A percentile compares a stretch with the other conserved stretches of the same genome.
These are phyloP conservation scores for Gossypium herbaceum DNA, from an alignment of 345 rosid genomes.

Conservation along the genomic window DNA sequence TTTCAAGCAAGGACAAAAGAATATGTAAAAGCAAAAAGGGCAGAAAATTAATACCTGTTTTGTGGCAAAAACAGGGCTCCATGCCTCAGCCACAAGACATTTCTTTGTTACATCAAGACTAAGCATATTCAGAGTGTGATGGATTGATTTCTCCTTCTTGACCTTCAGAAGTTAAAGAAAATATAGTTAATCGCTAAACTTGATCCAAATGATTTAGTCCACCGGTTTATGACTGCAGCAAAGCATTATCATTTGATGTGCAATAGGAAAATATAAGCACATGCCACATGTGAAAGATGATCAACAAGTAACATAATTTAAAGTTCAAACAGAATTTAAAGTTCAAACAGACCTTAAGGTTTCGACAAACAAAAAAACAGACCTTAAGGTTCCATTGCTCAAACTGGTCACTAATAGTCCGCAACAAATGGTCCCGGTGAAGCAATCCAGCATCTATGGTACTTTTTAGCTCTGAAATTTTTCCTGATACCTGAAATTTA, in stretches of 20 bases:
- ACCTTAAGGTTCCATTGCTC: conserved; percentile 88
- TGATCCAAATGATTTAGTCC: not conserved
- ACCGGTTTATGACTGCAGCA: conserved; percentile 7
- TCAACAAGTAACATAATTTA: conserved; percentile 10
- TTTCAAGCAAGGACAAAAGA: not conserved
- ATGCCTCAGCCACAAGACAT: conserved; percentile 93
- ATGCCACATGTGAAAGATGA: conserved; percentile 7
- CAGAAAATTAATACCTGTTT: conserved; percentile 51
- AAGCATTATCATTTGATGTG: conserved; percentile 1
- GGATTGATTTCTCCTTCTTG: conserved; percentile 86
- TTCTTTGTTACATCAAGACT: conserved; percentile 95
- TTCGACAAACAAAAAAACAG: conserved; percentile 22
- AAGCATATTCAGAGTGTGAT: conserved; percentile 92
- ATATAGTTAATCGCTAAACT: conserved; percentile 2
- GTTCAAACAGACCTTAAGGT: conserved; percentile 50
- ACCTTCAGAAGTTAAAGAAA: conserved; percentile 42
- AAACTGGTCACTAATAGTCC: conserved; percentile 66
- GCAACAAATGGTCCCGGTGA: conserved; percentile 61
- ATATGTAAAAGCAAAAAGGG: conserved; percentile 6
- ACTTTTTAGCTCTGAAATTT: conserved; percentile 68
- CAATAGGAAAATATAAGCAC: not conserved
- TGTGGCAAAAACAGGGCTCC: conserved; percentile 92
- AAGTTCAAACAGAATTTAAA: conserved; percentile 24
- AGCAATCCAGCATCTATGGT: conserved; percentile 63
- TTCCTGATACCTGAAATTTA: conserved; percentile 60